A percentile compares a stretch with the other conserved stretches of the same genome.
Conservation (phyloP, 176 grass and related monocot species). For the Phoenix roebelenii region DNA sequence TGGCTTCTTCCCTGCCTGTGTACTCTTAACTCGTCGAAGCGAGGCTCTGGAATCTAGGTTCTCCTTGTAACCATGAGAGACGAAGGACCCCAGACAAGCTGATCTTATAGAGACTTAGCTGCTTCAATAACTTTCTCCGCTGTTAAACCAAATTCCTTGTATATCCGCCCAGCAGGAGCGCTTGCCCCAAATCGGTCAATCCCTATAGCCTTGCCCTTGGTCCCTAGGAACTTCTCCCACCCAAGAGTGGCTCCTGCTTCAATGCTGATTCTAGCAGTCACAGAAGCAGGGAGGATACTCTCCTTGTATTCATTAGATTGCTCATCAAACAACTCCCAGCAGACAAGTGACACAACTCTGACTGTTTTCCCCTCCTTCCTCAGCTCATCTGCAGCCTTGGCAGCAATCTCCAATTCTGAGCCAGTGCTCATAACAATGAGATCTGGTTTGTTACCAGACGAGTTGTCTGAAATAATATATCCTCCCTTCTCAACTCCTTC, state of each 20-base stretch:
- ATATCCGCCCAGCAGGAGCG: slow-evolving; percentile 41
- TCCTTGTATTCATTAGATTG: slow-evolving; percentile 39
- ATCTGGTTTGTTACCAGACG: slow-evolving; percentile 30
- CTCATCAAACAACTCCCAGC: slow-evolving; percentile 54
- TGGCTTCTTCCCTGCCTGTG: too few relatives aligned
- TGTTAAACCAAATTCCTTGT: slow-evolving; percentile 45
- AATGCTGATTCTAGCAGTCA: slow-evolving; percentile 41
- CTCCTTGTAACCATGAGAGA: too few relatives aligned
- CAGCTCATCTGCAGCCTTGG: slow-evolving; percentile 29
- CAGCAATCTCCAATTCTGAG: slow-evolving; percentile 48
- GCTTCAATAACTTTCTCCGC: slow-evolving; percentile 29
- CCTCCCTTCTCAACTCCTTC: slow-evolving; percentile 41
- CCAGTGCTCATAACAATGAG: slow-evolving; percentile 45
- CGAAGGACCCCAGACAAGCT: too few relatives aligned
- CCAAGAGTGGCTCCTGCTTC: slow-evolving; percentile 44
- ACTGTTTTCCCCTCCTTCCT: slow-evolving; percentile 22
- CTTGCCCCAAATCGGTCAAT: slow-evolving; percentile 28
- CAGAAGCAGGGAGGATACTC: slow-evolving; percentile 27
- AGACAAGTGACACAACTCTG: slow-evolving; percentile 52
- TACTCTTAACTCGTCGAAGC: too few relatives aligned
- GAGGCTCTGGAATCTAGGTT: too few relatives aligned
- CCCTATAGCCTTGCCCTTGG: slow-evolving; percentile 32
- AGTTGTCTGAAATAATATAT: slow-evolving; percentile 35
- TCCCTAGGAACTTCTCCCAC: slow-evolving; percentile 45
- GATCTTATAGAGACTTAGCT: slow-evolving; percentile 20